Evolutionary conservation across 192 early-diverging fungal species (phyloP).

Genomic region (Cetraspora pellucida): DNA sequence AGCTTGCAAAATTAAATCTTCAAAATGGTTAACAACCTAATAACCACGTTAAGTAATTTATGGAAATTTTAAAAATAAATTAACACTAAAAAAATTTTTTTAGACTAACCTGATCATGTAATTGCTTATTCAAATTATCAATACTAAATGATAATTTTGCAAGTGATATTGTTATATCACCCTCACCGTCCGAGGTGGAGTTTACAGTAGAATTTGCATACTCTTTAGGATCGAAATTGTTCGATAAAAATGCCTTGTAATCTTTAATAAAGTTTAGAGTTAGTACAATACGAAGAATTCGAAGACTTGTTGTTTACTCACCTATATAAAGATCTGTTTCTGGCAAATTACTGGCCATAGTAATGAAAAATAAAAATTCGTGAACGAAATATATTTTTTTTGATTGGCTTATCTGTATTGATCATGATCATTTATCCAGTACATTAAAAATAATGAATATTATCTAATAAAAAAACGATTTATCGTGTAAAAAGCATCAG

Average conservation of each 20-base stretch:
- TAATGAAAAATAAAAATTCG: background rate
- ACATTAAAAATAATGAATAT: too few species aligned
- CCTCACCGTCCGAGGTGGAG: slow-evolving; percentile 55
- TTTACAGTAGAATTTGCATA: slow-evolving; percentile 72
- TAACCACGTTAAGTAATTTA: background rate
- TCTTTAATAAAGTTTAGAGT: slow-evolving; percentile 43
- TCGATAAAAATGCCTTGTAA: slow-evolving; percentile 64
- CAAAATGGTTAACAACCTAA: slow-evolving; percentile 70
- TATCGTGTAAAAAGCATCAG: slow-evolving; percentile 10
- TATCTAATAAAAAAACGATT: background rate
- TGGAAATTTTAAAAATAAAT: background rate
- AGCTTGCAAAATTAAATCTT: slow-evolving; percentile 68
- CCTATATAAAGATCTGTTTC: slow-evolving; percentile 39
- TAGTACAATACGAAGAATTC: background rate
- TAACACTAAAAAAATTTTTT: background rate
- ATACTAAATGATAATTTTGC: slow-evolving; percentile 69
- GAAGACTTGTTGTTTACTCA: background rate
- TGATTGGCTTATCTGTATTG: too few species aligned
- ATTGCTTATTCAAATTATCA: slow-evolving; percentile 74
- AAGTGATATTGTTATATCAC: slow-evolving; percentile 66
- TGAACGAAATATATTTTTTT: too few species aligned
- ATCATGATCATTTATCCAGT: too few species aligned
- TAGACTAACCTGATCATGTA: slow-evolving; percentile 64
- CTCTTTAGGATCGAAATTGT: slow-evolving; percentile 66
- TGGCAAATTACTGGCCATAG: slow-evolving; percentile 10